These are phyloP conservation scores for Effrenium voratum DNA, from an alignment of 73 alveolate species.

Conservation along the genomic window DNA sequence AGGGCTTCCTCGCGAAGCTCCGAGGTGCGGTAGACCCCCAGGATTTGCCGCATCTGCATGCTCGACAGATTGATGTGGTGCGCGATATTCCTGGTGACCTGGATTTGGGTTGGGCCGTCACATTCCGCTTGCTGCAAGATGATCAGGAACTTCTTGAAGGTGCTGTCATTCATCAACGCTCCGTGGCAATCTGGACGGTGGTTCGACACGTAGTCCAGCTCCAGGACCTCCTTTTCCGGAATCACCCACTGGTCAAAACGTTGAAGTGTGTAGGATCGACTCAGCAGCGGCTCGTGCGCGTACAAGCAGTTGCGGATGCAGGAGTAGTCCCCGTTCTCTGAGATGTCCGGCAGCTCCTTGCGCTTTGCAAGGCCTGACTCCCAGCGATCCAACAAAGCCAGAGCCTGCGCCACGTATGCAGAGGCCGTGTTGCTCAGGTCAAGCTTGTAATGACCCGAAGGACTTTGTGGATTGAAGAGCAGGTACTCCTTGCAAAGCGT, in stretches of 20 bases:
- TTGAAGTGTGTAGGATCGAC: constrained; percentile 12
- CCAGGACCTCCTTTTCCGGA: constrained; percentile 78
- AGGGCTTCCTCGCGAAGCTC: constrained; percentile 72
- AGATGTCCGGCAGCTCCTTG: constrained; percentile 51
- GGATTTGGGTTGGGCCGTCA: constrained; percentile 85
- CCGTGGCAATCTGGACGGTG: constrained; percentile 82
- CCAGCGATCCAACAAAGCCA: constrained; percentile 88
- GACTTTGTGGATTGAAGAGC: constrained; percentile 88
- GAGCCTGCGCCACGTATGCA: constrained; percentile 88
- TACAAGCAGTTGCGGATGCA: constrained; percentile 63
- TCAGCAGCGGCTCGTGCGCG: constrained; percentile 31
- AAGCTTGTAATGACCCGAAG: constrained; percentile 88
- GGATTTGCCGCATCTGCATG: constrained; percentile 87
- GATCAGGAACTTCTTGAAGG: constrained; percentile 55
- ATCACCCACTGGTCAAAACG: constrained; percentile 49
- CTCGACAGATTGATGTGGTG: constrained; percentile 56
- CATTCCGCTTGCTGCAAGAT: constrained; percentile 88
- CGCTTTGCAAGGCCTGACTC: constrained; percentile 78
- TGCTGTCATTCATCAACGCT: not conserved
- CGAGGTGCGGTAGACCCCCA: constrained; percentile 33
- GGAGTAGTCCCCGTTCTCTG: constrained; percentile 77
- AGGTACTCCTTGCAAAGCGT: constrained; percentile 74
- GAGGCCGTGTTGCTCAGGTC: constrained; percentile 70
- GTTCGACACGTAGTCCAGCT: constrained; percentile 79
- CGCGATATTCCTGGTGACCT: constrained; percentile 46